Evolutionary conservation across 2,329 filamentous ascomycete genomes (phyloP), one percentile per base, ranked within the genome.

Genomic region (Colletotrichum abscissum): DNA sequence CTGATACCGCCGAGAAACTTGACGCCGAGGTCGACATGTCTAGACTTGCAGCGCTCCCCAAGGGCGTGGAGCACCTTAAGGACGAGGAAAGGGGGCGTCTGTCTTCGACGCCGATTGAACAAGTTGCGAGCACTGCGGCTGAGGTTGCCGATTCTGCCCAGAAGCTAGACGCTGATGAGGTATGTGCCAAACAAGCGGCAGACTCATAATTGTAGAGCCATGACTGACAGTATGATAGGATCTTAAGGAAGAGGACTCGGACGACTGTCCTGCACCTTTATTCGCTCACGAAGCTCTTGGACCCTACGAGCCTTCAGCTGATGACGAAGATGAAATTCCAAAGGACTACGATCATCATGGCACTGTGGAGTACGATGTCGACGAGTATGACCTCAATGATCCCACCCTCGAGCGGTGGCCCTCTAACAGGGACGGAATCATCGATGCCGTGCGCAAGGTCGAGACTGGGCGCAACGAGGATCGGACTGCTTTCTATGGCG

Each of bases 381-480:
- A 80, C 55, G 73, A 78, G 4, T 76, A 82, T 30, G 86, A 88
- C 60, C 72, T 85, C 2, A 82, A 85, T 59, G 87, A 89, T 63
- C 86, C 87, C 1, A 87, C 84, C 0, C 78, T 89, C 9, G 87
- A 88, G 73, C 80, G 77, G 22, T 88, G 88, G 74, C 87, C 87
- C 2, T 86, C 83, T 1, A 84, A 84, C 63, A 81, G 82, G 19
- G 79, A 81, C 0, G 85, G 84, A 6, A 86, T 88, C 63, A 78
- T 88, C 14, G 82, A 84, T 60, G 81, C 84, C 1, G 80, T 89
- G 16, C 84, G 85, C 7, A 85, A 84, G 64, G 83, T 89, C 16
- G 84, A 84, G 69, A 86, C 84, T 0, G 83, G 85, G 55, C 80
- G 85, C 0, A 80, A 81, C 52, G 84, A 84, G 57, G 84, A 87